Evolutionary conservation across 2,329 filamentous ascomycete species (phyloP).

Genomic region (Amesomyces nigricolor): DNA sequence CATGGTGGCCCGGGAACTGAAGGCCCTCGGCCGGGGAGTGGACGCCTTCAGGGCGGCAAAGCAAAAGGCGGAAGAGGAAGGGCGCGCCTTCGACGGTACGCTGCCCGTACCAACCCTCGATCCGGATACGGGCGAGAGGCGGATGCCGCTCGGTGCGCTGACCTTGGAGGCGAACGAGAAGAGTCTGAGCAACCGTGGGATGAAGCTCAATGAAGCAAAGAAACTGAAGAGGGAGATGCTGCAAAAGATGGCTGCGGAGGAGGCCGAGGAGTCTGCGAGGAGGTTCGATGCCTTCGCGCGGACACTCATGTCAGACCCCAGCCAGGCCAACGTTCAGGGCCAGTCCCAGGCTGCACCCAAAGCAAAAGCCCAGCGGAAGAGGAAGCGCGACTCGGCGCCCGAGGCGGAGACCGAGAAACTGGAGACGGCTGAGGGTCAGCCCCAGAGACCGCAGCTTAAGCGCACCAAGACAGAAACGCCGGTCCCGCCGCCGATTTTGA

Average conservation of each 20-base stretch:
- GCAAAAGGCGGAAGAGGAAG: constrained; percentile 59
- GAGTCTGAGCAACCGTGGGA: constrained; percentile 63
- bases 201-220: constrained; percentile 74
- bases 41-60: constrained; percentile 58
- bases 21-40: constrained; percentile 60
- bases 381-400: constrained; percentile 32
- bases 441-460: constrained; percentile 29
- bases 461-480: constrained; percentile 37
- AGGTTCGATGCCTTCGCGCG: constrained; percentile 30
- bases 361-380: constrained; percentile 29
- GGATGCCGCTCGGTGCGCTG: constrained; percentile 55
- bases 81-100: constrained; percentile 51
- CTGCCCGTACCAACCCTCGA: constrained; percentile 41
- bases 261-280: constrained; percentile 42
- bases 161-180: constrained; percentile 56
- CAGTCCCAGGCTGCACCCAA: constrained; percentile 20
- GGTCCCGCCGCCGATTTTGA: constrained; percentile 32
- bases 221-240: constrained; percentile 64
- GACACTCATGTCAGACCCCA: constrained; percentile 26
- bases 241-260: constrained; percentile 56
- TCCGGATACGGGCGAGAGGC: constrained; percentile 45
- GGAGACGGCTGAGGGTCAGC: constrained; percentile 19
- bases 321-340: constrained; percentile 12
- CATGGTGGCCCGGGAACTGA: constrained; percentile 76
- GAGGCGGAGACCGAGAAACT: constrained; percentile 29